A percentile compares a stretch with the other conserved stretches of the same genome.
phyloP scores from a whole-genome alignment of 257 asterid species.

The Solanum microdontum region DNA sequence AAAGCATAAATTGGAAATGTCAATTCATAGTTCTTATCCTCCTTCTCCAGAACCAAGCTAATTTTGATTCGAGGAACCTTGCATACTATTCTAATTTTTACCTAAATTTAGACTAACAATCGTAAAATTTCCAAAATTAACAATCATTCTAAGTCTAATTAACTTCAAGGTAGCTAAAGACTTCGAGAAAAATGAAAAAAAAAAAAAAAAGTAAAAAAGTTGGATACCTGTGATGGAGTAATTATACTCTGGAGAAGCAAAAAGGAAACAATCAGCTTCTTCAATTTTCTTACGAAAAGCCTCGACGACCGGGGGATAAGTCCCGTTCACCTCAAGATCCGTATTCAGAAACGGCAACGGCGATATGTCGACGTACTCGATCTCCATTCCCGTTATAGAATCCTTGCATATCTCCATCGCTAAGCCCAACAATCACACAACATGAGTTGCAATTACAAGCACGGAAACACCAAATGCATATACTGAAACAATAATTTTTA shows the following conservation, averaged over 20 bases:
- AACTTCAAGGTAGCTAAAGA: not conserved
- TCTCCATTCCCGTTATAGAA: slow-evolving; percentile 50
- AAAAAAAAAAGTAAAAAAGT: not conserved
- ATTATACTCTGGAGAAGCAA: slow-evolving; percentile 92
- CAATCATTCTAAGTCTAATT: not conserved
- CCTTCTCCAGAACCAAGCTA: not conserved
- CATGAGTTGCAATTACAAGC: not conserved
- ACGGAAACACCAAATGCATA: not conserved
- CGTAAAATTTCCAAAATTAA: not conserved
- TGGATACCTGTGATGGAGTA: slow-evolving; percentile 67
- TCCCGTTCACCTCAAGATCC: slow-evolving; percentile 77
- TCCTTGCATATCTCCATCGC: slow-evolving; percentile 57
- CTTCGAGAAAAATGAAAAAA: not conserved
- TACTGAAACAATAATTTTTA: not conserved
- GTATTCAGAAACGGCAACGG: slow-evolving; percentile 72
- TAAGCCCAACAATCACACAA: slow-evolving; percentile 4
- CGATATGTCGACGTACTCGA: slow-evolving; percentile 73
- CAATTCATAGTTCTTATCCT: not conserved
- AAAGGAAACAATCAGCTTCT: slow-evolving; percentile 65
- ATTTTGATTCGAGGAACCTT: not conserved
- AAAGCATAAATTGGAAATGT: not conserved
- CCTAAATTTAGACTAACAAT: not conserved
- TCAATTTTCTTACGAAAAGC: slow-evolving; percentile 72
- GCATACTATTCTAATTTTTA: not conserved
- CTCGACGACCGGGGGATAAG: slow-evolving; percentile 69